These are phyloP conservation scores for Sporothrix schenckii DNA, from an alignment of 2,329 filamentous ascomycete genomes.

Conservation along the genomic window DNA sequence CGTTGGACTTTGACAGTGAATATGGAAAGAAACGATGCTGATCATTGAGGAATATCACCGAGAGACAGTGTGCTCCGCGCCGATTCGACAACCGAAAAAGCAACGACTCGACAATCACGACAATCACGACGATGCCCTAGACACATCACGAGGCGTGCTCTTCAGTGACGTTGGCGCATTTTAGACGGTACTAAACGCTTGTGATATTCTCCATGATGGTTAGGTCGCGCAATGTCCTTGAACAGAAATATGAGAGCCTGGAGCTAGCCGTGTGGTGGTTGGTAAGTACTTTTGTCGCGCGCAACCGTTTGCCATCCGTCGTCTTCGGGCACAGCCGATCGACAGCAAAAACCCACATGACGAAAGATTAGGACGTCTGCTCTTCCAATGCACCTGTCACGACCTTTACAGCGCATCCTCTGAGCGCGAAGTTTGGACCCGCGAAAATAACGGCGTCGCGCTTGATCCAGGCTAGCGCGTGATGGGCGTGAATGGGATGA, in stretches of 20 bases:
- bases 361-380: conserved; percentile 6
- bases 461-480: conserved; percentile 18
- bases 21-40: conserved; percentile 18
- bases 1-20: conserved; percentile 3
- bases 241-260: too few species aligned
- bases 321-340: conserved; percentile 7
- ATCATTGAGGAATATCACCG: not conserved
- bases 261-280: conserved; percentile 1
- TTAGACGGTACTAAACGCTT: not conserved
- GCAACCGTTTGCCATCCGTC: conserved; percentile 12
- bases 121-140: not conserved
- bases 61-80: not conserved
- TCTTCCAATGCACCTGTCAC: conserved; percentile 17
- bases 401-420: not conserved
- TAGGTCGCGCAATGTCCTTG: not conserved
- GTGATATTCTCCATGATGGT: not conserved
- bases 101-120: not conserved
- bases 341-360: not conserved
- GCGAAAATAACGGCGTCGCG: not conserved
- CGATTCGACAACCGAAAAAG: not conserved
- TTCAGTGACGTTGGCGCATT: not conserved
- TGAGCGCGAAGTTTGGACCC: not conserved
- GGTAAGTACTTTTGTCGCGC: conserved; percentile 8
- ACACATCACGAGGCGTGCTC: not conserved
- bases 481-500: not conserved